Conservation (phyloP, 805 yeast species). For the Wickerhamomyces queroliae region DNA sequence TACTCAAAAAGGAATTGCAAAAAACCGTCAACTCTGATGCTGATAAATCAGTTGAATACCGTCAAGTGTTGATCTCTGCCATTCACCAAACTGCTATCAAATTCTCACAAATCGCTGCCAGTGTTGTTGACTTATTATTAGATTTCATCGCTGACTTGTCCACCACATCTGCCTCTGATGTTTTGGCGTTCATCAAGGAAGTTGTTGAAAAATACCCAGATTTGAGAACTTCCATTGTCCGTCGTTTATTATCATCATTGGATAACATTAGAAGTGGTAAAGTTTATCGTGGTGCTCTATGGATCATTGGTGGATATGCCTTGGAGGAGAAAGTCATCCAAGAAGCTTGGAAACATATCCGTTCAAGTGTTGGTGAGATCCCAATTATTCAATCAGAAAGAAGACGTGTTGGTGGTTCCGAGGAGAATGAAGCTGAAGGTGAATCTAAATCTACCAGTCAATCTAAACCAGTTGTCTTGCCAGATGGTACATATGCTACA, state of each 20-base stretch:
- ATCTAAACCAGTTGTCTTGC: constrained; percentile 76
- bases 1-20: constrained; percentile 86
- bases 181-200: constrained; percentile 87
- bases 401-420: constrained; percentile 33
- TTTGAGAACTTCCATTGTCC: constrained; percentile 58
- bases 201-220: constrained; percentile 89
- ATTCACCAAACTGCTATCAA: constrained; percentile 85
- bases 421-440: constrained; percentile 25
- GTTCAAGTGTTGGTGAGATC: constrained; percentile 81
- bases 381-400: constrained; percentile 79
- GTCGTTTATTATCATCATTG: constrained; percentile 56
- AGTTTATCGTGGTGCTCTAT: constrained; percentile 87
- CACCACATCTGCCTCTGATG: constrained; percentile 82
- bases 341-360: constrained; percentile 80
- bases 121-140: constrained; percentile 80
- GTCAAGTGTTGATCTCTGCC: constrained; percentile 82
- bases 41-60: constrained; percentile 79
- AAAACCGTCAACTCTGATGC: constrained; percentile 61
- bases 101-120: constrained; percentile 87
- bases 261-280: constrained; percentile 76
- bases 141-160: constrained; percentile 84
- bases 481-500: constrained; percentile 99
- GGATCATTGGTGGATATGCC: constrained; percentile 95
- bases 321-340: constrained; percentile 65
- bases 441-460: constrained; percentile 27